Conservation (phyloP, 1,284 basidiomycete species). For the Paramarasmius palmivorus region DNA sequence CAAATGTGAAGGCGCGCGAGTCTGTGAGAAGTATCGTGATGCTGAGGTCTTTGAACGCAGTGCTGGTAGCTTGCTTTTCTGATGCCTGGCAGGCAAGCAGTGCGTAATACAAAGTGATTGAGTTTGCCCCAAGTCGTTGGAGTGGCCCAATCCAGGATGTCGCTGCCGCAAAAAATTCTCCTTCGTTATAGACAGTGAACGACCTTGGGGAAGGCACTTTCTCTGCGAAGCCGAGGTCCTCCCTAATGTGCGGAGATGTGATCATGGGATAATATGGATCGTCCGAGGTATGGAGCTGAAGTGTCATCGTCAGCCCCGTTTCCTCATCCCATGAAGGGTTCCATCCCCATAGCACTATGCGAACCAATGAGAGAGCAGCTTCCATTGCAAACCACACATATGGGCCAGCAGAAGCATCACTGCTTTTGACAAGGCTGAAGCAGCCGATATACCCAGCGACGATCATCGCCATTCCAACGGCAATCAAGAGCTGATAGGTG, state of each 20-base stretch:
- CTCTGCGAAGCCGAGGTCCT: neutral
- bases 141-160: neutral
- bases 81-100: neutral
- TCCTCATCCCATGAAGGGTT: conserved; percentile 1
- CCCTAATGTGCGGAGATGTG: neutral
- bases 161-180: neutral
- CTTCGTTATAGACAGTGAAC: neutral
- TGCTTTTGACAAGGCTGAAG: conserved; percentile 4
- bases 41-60: neutral
- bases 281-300: neutral
- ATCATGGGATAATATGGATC: neutral
- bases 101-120: neutral
- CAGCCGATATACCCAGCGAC: conserved; percentile 10
- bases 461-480: conserved; percentile 5
- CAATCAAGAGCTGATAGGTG: neutral
- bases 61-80: too few species aligned
- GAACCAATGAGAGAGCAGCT: neutral
- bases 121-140: neutral
- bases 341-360: neutral
- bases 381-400: neutral
- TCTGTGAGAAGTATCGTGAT: neutral
- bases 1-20: neutral
- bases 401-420: neutral
- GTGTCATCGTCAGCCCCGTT: neutral
- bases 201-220: neutral